These are phyloP conservation scores for Rhynchosporium agropyri DNA, from an alignment of 2,329 filamentous ascomycete species.

Conservation along the genomic window DNA sequence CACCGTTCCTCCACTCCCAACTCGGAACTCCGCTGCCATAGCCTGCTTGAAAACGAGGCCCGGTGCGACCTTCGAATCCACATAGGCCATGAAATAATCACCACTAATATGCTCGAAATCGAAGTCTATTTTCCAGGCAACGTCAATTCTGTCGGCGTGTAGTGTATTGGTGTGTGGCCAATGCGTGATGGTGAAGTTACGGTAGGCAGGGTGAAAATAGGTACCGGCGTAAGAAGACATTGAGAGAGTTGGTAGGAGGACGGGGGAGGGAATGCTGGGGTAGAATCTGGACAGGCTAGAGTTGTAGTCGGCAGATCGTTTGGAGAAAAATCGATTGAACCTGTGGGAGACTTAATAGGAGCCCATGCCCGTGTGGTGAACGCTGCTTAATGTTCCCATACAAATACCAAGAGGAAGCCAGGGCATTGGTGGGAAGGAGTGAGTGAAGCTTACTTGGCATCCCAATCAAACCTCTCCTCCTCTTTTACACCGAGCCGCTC, in stretches of 20 bases:
- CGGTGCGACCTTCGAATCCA: conserved; percentile 25
- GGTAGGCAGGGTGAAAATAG: conserved; percentile 51
- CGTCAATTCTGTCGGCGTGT: conserved; percentile 16
- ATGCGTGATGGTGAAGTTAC: conserved; percentile 32
- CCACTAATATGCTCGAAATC: conserved; percentile 38
- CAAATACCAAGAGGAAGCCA: not conserved
- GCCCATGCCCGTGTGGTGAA: not conserved
- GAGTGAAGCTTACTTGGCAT: conserved; percentile 38
- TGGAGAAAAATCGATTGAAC: conserved; percentile 30
- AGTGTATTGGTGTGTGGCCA: conserved; percentile 17
- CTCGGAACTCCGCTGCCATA: conserved; percentile 35
- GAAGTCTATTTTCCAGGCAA: conserved; percentile 25
- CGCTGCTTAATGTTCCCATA: not conserved
- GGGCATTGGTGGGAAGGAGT: not conserved
- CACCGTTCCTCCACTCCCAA: conserved; percentile 33
- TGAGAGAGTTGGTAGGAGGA: conserved; percentile 44
- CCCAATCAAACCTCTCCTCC: conserved; percentile 45
- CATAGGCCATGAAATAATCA: conserved; percentile 37
- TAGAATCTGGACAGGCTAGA: conserved; percentile 45
- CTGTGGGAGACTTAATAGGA: conserved; percentile 11
- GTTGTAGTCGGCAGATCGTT: conserved; percentile 34
- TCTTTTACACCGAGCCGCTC: conserved; percentile 45
- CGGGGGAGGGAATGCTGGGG: conserved; percentile 44
- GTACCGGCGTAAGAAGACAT: conserved; percentile 46
- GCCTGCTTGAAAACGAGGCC: conserved; percentile 25